These are phyloP conservation scores for Xylariaceae sp. DNA, from an alignment of 2,329 filamentous ascomycete genomes.

Conservation along the genomic window DNA sequence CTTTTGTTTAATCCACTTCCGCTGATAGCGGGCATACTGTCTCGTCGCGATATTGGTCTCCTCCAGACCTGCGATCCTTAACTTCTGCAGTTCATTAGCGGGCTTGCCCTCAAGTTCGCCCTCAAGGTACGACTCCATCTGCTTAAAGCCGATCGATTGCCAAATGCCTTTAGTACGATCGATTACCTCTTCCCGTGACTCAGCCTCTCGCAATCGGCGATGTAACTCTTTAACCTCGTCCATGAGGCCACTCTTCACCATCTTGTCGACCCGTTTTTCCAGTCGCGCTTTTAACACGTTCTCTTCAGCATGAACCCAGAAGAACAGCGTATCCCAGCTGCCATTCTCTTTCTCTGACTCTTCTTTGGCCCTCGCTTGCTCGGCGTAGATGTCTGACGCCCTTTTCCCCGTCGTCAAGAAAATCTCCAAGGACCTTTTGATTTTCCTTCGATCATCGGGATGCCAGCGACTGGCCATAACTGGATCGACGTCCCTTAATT, in stretches of 20 bases:
- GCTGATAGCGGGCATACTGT: slow-evolving; percentile 81
- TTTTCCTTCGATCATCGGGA: slow-evolving; percentile 87
- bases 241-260: slow-evolving; percentile 60
- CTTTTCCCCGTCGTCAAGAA: slow-evolving; percentile 76
- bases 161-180: slow-evolving; percentile 84
- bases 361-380: slow-evolving; percentile 56
- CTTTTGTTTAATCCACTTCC: slow-evolving; percentile 83
- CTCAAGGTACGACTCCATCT: slow-evolving; percentile 70
- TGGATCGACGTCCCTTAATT: slow-evolving; percentile 77
- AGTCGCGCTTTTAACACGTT: slow-evolving; percentile 67
- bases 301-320: slow-evolving; percentile 81
- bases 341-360: slow-evolving; percentile 11
- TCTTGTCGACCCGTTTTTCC: slow-evolving; percentile 74
- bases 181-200: slow-evolving; percentile 47
- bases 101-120: slow-evolving; percentile 35
- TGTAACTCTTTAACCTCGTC: slow-evolving; percentile 47
- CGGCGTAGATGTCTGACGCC: slow-evolving; percentile 82
- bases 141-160: slow-evolving; percentile 95
- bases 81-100: slow-evolving; percentile 43
- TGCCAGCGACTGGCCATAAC: slow-evolving; percentile 90
- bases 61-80: slow-evolving; percentile 62
- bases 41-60: slow-evolving; percentile 78
- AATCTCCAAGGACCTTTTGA: slow-evolving; percentile 84
- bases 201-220: slow-evolving; percentile 33
- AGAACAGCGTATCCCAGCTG: slow-evolving; percentile 60